Conservation (phyloP, 2,329 filamentous ascomycete species). For the Cyphellophora attinorum region DNA sequence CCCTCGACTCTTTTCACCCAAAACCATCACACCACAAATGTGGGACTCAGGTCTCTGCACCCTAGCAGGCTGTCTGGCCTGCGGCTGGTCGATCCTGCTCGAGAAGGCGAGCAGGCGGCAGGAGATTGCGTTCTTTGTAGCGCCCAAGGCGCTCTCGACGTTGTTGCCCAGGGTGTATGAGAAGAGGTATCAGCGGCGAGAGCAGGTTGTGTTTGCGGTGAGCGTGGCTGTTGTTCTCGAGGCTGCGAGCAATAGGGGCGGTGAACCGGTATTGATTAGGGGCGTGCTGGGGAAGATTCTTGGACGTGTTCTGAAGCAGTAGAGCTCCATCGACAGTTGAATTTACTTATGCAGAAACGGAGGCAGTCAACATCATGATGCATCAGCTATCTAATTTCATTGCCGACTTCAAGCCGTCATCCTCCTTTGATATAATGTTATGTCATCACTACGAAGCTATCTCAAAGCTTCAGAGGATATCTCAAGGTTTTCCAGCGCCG, state of each 20-base stretch:
- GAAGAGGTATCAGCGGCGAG: constrained; percentile 25
- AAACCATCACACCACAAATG: constrained; percentile 41
- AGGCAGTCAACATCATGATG: too few species aligned
- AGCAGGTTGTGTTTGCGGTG: constrained; percentile 18
- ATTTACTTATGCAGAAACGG: too few species aligned
- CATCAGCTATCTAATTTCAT: too few species aligned
- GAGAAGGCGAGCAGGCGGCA: constrained; percentile 56
- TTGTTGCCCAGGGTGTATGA: constrained; percentile 63
- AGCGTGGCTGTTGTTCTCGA: constrained; percentile 16
- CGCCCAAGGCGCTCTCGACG: constrained; percentile 66
- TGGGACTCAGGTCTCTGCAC: constrained; percentile 58
- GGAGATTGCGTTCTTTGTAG: constrained; percentile 72
- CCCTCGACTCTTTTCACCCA: constrained; percentile 54
- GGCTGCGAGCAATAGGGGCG: constrained; percentile 3
- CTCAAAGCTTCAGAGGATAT: too few species aligned
- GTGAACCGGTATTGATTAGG: constrained; percentile 9
- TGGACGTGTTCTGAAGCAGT: constrained; percentile 13
- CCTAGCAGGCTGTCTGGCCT: constrained; percentile 60
- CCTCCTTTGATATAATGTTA: too few species aligned
- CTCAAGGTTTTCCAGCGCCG: too few species aligned
- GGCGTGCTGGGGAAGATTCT: constrained; percentile 17
- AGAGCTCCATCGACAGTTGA: constrained; percentile 5
- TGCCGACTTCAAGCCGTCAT: too few species aligned
- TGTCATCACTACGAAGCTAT: too few species aligned
- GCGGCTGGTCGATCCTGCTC: constrained; percentile 72